Percentiles rank a stretch among this genome's conserved stretches.
phyloP scores from a whole-genome alignment of 2,329 filamentous ascomycete genomes.

The Fusarium humuli region DNA sequence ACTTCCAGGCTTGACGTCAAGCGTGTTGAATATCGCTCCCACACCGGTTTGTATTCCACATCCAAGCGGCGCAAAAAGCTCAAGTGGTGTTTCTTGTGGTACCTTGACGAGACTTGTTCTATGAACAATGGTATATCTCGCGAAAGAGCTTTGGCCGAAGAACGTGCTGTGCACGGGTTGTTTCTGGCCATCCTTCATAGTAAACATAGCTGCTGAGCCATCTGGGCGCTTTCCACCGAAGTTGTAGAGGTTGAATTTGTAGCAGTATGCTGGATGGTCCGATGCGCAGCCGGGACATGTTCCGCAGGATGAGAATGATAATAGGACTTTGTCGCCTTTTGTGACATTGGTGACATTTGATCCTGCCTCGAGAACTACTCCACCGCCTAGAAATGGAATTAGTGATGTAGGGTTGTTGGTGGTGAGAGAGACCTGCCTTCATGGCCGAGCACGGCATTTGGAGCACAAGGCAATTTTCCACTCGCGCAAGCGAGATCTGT shows the following conservation, averaged over 20 bases:
- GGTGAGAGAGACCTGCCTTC: conserved; percentile 54
- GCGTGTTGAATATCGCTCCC: conserved; percentile 17
- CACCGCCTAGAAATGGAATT: conserved; percentile 7
- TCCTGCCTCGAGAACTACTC: conserved; percentile 22
- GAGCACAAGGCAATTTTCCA: conserved; percentile 11
- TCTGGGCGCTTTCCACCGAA: conserved; percentile 22
- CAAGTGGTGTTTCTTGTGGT: not conserved
- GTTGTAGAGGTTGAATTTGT: conserved; percentile 15
- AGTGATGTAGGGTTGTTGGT: fast-evolving
- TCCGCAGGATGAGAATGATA: conserved; percentile 22
- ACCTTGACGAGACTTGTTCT: conserved; percentile 26
- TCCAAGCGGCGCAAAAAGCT: conserved; percentile 23
- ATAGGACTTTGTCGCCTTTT: conserved; percentile 25
- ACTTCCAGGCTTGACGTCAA: conserved; percentile 14
- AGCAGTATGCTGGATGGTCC: conserved; percentile 26
- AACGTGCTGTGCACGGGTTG: conserved; percentile 15
- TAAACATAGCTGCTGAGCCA: conserved; percentile 10
- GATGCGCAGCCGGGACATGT: conserved; percentile 15
- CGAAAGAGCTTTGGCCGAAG: conserved; percentile 36
- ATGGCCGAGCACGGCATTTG: conserved; percentile 21
- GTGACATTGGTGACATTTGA: not conserved
- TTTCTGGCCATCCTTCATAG: not conserved
- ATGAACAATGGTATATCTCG: conserved; percentile 13
- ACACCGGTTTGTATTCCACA: conserved; percentile 35
- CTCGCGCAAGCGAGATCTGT: conserved; percentile 59